Evolutionary conservation across 371 early-diverging fungal species (phyloP), one percentile per base, ranked within the genome.

Genomic region (Mucor piriformis): DNA sequence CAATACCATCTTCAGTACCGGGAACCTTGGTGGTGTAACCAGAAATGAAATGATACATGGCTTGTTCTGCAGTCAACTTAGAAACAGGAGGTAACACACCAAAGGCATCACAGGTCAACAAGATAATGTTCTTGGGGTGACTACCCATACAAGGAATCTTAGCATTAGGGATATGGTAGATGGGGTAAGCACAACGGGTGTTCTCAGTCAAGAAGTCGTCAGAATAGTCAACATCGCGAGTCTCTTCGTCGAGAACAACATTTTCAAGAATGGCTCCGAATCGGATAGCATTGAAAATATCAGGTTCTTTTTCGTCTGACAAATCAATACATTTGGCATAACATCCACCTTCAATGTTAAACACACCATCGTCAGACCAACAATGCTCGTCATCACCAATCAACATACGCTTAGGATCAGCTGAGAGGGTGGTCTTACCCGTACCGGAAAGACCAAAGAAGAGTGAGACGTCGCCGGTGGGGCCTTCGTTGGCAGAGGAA

Each of bases 301-400:
- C 98, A 59, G 98, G 98, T 70, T 98, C 98, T 87, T 96, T 97
- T 69, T 94, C 96, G 42, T 86, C 88, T 5, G 93, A 93, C 37
- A 98, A 81, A 65, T 94, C 95, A 66, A 98, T 94, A 74, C 92
- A 89, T 80, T 98, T 98, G 70, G 98, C 98, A 72, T 98, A 98
- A 79, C 98, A 98, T 24, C 98, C 98, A 60, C 98, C 98, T 83
- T 98, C 98, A 70, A 98, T 96, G 79, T 93, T 97, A 90, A 98
- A 98, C 57, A 96, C 81, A 64, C 97, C 97, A 49, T 90, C 82
- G 63, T 96, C 94, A 23, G 90, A 88, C 97, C 98, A 98, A 82
- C 97, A 96, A 81, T 98, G 98, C 79, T 98, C 98, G 74, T 98
- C 98, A 77, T 98, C 98, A 76, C 98, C 98, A 73, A 98, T 97